phyloP scores from a whole-genome alignment of 2,329 filamentous ascomycete genomes.

The Pseudopithomyces maydicus region DNA sequence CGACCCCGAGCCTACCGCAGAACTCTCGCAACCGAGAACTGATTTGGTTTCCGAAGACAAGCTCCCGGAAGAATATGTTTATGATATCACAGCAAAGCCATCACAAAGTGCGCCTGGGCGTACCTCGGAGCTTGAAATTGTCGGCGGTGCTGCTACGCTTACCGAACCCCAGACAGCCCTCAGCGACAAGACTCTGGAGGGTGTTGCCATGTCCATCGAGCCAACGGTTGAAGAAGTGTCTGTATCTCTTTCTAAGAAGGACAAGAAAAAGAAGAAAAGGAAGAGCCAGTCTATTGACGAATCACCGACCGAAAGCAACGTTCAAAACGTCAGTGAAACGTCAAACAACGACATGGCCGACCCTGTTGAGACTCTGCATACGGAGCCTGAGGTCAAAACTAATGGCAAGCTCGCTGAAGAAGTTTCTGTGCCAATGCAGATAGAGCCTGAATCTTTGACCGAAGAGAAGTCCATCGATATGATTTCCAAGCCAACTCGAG shows the following conservation, averaged over 20 bases:
- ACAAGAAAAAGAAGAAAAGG: slow-evolving; percentile 34
- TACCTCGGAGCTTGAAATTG: not conserved
- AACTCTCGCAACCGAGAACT: not conserved
- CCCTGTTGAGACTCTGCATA: not conserved
- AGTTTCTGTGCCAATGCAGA: not conserved
- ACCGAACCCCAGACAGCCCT: not conserved
- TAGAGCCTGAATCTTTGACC: not conserved
- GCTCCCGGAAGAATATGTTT: not conserved
- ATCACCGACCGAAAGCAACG: not conserved
- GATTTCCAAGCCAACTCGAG: not conserved
- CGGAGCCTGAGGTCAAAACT: not conserved
- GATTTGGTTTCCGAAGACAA: not conserved
- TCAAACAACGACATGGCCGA: not conserved
- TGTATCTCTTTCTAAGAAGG: slow-evolving; percentile 22
- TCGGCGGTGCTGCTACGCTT: not conserved
- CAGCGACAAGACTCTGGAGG: not conserved
- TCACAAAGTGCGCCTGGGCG: not conserved
- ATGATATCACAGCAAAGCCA: not conserved
- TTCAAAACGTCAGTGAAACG: not conserved
- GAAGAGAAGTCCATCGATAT: not conserved
- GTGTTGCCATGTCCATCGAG: not conserved
- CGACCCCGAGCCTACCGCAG: not conserved
- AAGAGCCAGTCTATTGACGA: slow-evolving; percentile 18
- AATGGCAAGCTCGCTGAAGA: not conserved
- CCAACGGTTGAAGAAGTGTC: slow-evolving; percentile 7